phyloP scores from a whole-genome alignment of 2,329 filamentous ascomycete genomes.

The Aspergillus thermomutatus region DNA sequence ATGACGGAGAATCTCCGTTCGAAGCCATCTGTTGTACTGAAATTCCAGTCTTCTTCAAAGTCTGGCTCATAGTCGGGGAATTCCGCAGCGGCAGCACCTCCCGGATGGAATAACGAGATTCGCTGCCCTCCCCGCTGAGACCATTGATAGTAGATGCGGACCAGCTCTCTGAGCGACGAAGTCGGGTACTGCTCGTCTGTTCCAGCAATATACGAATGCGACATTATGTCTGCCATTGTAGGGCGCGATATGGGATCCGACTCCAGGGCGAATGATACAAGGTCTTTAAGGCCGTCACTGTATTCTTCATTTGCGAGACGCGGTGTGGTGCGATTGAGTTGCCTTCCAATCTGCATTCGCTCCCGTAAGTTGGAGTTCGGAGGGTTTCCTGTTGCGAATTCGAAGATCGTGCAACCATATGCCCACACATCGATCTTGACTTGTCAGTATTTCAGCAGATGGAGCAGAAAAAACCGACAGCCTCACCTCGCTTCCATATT shows the following conservation, averaged over 20 bases:
- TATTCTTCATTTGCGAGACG: conserved; percentile 42
- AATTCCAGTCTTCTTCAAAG: conserved; percentile 59
- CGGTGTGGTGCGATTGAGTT: conserved; percentile 41
- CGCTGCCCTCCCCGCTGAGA: conserved; percentile 47
- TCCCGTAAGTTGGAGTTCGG: conserved; percentile 48
- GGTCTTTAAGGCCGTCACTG: conserved; percentile 43
- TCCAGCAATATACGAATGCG: conserved; percentile 43
- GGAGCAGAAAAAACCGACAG: not conserved
- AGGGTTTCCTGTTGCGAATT: conserved; percentile 48
- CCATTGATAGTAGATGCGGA: conserved; percentile 49
- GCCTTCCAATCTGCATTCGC: conserved; percentile 46
- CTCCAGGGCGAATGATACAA: conserved; percentile 44
- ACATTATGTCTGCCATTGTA: conserved; percentile 44
- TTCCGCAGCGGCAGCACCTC: conserved; percentile 56
- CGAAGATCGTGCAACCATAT: conserved; percentile 49
- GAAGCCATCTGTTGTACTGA: conserved; percentile 62
- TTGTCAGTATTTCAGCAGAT: conserved; percentile 5
- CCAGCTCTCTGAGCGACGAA: conserved; percentile 42
- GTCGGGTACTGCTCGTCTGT: conserved; percentile 45
- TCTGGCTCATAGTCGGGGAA: conserved; percentile 42
- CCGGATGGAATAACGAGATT: conserved; percentile 58
- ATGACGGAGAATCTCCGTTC: conserved; percentile 51
- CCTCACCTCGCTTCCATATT: conserved; percentile 47
- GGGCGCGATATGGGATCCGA: conserved; percentile 44
- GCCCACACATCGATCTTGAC: conserved; percentile 49